Evolutionary conservation across 2,329 filamentous ascomycete species (phyloP), one percentile per base, ranked within the genome.

Genomic region (Aspergillus sp.): DNA sequence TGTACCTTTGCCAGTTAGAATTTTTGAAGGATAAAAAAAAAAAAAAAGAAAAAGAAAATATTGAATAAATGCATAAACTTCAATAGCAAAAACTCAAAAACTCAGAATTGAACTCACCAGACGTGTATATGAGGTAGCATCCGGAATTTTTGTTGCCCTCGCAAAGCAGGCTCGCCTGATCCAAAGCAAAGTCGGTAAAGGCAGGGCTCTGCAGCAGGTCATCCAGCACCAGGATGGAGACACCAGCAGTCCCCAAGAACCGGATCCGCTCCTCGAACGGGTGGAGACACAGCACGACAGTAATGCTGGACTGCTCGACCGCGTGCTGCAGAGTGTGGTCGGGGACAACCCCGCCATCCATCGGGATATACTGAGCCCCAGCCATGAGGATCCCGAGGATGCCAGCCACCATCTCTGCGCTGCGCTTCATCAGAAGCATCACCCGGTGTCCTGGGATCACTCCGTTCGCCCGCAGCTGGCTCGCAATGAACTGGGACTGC

Each of bases 91-190:
- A 27, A 31, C 9, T 31, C 23, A 25, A 25, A 6, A 25, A 25
- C 12, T 9, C 9, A 12, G 15, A 17, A 12, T 3, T 7, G 6
- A 31, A 55, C 44, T 27, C 23, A 48, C 57, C 57, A 15, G 57
- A 59, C 5, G 57, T 59, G 39, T 56, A 59, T 21, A 59, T 56
- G 19, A 59, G 48, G 46, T 59, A 59, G 49, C 57, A 59, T 6
- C 57, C 57, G 1, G 53, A 56, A 23, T 37, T 19, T 9, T 23
- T 45, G 35, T 56, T 37, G 1, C 57, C 57, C n/a, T 56, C 48
- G 14, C 57, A 56, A 4, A 56, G 33, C 3, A 45, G 19, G 19
- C 21, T 17, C 21, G 43, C 15, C 9, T 14, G 31, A 15, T 33
- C 31, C 25, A 45, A 5, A 14, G 15, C 7, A n/a, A 44, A 46